Evolutionary conservation across 1,284 basidiomycete genomes (phyloP).

Genomic region (Sanghuangporus baumii): DNA sequence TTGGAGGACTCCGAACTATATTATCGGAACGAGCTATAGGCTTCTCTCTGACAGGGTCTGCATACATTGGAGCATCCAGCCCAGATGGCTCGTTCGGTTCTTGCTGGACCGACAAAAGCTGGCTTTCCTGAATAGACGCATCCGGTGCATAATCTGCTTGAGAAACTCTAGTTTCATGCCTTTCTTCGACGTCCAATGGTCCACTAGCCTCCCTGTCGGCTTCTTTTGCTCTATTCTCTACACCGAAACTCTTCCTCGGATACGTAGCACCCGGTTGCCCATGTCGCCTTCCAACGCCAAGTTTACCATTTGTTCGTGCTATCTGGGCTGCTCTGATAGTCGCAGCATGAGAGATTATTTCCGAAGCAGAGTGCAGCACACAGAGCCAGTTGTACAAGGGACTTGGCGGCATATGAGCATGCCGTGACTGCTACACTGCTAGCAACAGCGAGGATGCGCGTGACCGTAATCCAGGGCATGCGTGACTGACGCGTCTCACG

Average conservation of each 20-base stretch:
- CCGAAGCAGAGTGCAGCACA: constrained; percentile 50
- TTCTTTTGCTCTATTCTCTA: no score
- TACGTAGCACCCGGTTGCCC: not conserved
- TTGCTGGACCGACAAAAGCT: no score
- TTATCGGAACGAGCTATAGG: no score
- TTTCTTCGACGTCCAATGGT: no score
- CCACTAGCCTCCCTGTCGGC: no score
- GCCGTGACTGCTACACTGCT: not conserved
- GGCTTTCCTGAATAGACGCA: no score
- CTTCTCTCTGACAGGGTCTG: no score
- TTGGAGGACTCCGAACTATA: no score
- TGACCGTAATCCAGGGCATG: not conserved
- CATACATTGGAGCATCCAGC: no score
- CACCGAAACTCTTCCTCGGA: not conserved
- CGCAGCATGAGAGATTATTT: constrained; percentile 57
- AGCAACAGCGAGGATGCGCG: not conserved
- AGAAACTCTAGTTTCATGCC: no score
- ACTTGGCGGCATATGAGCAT: constrained; percentile 34
- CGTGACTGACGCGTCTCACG: not conserved
- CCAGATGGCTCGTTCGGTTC: no score
- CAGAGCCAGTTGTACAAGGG: constrained; percentile 67
- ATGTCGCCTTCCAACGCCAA: not conserved
- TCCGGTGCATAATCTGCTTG: no score
- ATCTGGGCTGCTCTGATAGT: constrained; percentile 49
- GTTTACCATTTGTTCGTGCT: constrained; percentile 19